Conservation (phyloP, 352 stramenopile species). For the Labyrinthula sp. region DNA sequence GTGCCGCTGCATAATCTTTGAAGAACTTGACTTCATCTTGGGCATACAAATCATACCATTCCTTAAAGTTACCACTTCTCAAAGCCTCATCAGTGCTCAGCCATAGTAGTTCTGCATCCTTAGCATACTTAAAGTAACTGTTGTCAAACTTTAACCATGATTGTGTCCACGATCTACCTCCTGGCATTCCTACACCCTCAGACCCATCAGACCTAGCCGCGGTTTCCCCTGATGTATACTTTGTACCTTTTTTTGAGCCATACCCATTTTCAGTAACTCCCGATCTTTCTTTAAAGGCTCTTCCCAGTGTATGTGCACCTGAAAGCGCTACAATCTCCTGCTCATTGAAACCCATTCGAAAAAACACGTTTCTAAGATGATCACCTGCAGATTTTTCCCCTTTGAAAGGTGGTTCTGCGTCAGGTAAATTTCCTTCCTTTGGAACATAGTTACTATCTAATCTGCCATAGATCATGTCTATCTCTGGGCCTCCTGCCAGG, state of each 20-base stretch:
- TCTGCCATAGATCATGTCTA: conserved; percentile 75
- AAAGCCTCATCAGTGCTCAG: conserved; percentile 36
- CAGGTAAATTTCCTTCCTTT: conserved; percentile 41
- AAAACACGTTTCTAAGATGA: conserved; percentile 79
- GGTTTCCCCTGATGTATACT: conserved; percentile 34
- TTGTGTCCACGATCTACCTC: conserved; percentile 36
- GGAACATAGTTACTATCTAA: conserved; percentile 51
- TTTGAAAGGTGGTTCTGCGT: conserved; percentile 31
- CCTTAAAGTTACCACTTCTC: conserved; percentile 34
- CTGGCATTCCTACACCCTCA: conserved; percentile 33
- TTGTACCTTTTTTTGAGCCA: conserved; percentile 35
- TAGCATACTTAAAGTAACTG: conserved; percentile 35
- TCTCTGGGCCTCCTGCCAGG: conserved; percentile 43
- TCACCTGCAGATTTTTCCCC: conserved; percentile 33
- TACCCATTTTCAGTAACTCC: conserved; percentile 29
- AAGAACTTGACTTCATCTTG: conserved; percentile 34
- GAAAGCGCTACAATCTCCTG: conserved; percentile 77
- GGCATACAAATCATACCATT: conserved; percentile 37
- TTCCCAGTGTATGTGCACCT: conserved; percentile 45
- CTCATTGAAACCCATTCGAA: conserved; percentile 83
- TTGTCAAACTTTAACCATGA: conserved; percentile 40
- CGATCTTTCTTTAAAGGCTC: conserved; percentile 37
- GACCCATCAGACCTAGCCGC: conserved; percentile 33
- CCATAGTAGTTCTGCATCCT: conserved; percentile 34
- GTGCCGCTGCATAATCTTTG: conserved; percentile 31